A percentile compares a stretch with the other conserved stretches of the same genome.
Evolutionary conservation across 2,329 filamentous ascomycete genomes (phyloP).

Genomic region (Dothideomycetes sp.): DNA sequence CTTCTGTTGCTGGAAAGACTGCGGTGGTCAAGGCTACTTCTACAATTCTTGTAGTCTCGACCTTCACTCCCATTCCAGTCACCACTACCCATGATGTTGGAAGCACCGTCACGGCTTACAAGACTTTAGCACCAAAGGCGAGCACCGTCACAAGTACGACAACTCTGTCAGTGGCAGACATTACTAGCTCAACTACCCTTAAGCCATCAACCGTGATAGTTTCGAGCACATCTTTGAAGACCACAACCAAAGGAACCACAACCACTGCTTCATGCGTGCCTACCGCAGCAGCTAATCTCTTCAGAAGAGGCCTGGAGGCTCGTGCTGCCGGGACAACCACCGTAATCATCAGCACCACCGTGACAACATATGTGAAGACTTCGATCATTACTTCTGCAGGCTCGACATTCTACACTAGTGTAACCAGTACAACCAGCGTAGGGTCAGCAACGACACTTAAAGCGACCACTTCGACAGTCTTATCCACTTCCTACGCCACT

Average conservation of each 20-base stretch:
- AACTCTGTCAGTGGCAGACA: conserved; percentile 17
- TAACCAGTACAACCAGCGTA: conserved; percentile 20
- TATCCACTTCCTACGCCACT: conserved; percentile 15
- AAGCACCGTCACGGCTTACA: conserved; percentile 19
- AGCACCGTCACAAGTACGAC: conserved; percentile 24
- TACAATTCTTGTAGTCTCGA: conserved; percentile 18
- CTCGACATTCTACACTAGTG: conserved; percentile 18
- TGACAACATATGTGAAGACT: conserved; percentile 22
- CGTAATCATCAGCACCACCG: conserved; percentile 20
- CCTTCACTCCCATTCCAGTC: conserved; percentile 17
- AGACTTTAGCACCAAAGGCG: conserved; percentile 22
- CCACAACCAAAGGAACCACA: conserved; percentile 24
- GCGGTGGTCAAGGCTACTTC: conserved; percentile 16
- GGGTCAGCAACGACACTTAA: conserved; percentile 20
- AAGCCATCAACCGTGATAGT: conserved; percentile 19
- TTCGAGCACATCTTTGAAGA: conserved; percentile 22
- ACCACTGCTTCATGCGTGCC: conserved; percentile 23
- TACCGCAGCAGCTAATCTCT: conserved; percentile 17
- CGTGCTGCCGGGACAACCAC: conserved; percentile 21
- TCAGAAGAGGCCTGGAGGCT: conserved; percentile 15
- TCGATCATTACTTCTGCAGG: conserved; percentile 15
- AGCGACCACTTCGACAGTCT: conserved; percentile 20
- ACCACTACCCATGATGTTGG: conserved; percentile 17
- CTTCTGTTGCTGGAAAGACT: conserved; percentile 16
- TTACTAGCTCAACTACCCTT: conserved; percentile 20